Evolutionary conservation across 140 eudicot genomes (phyloP).

Genomic region (Senecio squalidus): DNA sequence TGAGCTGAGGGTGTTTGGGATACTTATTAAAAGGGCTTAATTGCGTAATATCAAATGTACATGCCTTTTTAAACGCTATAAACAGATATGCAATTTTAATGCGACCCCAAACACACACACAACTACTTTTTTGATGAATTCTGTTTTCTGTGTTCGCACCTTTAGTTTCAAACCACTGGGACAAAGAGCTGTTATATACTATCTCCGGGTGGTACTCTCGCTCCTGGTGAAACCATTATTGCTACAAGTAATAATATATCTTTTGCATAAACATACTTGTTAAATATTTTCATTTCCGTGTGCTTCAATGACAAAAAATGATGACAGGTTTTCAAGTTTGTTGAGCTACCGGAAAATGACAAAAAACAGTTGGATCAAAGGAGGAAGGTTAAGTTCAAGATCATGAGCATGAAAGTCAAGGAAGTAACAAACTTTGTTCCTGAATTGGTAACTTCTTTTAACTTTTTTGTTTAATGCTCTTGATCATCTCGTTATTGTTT

Average conservation of each 20-base stretch:
- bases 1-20: neutral
- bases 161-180: slow-evolving; percentile 89
- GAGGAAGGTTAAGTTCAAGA: slow-evolving; percentile 72
- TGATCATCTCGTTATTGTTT: neutral
- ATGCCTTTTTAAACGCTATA: too few species aligned
- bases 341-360: slow-evolving; percentile 76
- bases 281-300: slow-evolving; percentile 1
- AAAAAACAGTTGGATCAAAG: slow-evolving; percentile 50
- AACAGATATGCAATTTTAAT: too few species aligned
- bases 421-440: slow-evolving; percentile 69
- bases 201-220: slow-evolving; percentile 87
- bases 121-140: slow-evolving; percentile 6
- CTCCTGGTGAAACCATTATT: slow-evolving; percentile 83
- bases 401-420: slow-evolving; percentile 79
- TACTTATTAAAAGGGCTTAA: too few species aligned
- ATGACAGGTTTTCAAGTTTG: slow-evolving; percentile 76
- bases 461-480: neutral
- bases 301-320: neutral
- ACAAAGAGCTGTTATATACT: slow-evolving; percentile 93
- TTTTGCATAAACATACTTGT: neutral
- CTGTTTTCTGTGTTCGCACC: neutral
- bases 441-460: slow-evolving; percentile 82
- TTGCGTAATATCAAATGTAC: too few species aligned
- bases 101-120: too few species aligned
- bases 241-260: slow-evolving; percentile 56